Conservation (phyloP, 2,329 filamentous ascomycete species). For the Exserohilum turcica region DNA sequence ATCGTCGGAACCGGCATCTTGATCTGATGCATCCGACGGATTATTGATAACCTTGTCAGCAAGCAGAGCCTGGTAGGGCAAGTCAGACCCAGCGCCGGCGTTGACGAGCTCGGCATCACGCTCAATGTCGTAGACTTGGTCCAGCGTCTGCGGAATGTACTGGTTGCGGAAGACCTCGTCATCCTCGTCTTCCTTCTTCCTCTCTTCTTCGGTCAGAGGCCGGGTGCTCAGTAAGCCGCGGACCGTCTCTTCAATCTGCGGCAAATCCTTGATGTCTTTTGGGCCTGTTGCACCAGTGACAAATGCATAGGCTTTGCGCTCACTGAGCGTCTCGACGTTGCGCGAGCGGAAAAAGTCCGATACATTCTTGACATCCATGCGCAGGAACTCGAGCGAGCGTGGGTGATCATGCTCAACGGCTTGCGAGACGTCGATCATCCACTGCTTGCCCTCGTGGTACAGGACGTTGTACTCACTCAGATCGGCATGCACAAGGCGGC, state of each 20-base stretch:
- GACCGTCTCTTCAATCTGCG: conserved; percentile 65
- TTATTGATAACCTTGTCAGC: conserved; percentile 64
- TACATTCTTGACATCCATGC: conserved; percentile 98
- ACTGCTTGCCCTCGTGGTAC: conserved; percentile 80
- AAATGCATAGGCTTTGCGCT: conserved; percentile 83
- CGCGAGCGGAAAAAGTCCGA: conserved; percentile 89
- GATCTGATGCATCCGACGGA: conserved; percentile 52
- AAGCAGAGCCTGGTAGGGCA: conserved; percentile 84
- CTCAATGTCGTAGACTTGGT: conserved; percentile 96
- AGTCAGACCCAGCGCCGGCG: conserved; percentile 72
- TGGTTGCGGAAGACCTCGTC: conserved; percentile 94
- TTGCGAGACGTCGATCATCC: conserved; percentile 97
- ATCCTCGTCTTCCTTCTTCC: conserved; percentile 71
- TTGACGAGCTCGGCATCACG: conserved; percentile 81
- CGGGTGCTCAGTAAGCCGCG: conserved; percentile 68
- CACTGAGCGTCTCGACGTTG: conserved; percentile 78
- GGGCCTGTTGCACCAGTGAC: conserved; percentile 67
- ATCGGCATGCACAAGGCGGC: conserved; percentile 91
- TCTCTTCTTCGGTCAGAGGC: conserved; percentile 55
- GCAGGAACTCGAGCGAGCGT: conserved; percentile 85
- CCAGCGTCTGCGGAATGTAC: conserved; percentile 93
- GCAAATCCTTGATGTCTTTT: conserved; percentile 59
- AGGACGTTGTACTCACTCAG: conserved; percentile 97
- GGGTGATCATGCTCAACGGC: conserved; percentile 97
- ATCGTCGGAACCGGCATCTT: conserved; percentile 24